Evolutionary conservation across 2,329 filamentous ascomycete genomes (phyloP), one percentile per base, ranked within the genome.

Genomic region (Clonostachys rosea): DNA sequence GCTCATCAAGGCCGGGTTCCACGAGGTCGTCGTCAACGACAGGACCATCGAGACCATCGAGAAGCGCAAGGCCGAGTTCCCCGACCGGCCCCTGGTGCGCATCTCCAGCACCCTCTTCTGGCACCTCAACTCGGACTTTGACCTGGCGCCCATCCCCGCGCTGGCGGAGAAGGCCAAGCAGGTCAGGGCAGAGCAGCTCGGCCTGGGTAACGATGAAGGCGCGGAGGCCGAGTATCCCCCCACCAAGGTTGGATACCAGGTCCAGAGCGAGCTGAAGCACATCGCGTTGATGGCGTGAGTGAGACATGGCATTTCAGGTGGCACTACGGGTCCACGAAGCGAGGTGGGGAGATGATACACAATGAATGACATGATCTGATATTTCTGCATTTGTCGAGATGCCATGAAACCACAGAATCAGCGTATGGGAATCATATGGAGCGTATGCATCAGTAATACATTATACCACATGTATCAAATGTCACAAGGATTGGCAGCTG

Each of bases 91-190:
- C 12, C 67, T 77, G 3, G 59, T 82, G 14, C 69, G 79, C 43
- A 83, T 83, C 58, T 80, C 76, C 35, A 80, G 76, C 43, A 83
- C 79, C 4, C 69, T 82, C 48, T 83, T 83, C 65, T 83, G 77
- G 74, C 79, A 83, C 46, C 63, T 83, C 24, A 71, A 69, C 40
- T 80, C 76, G 16, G 79, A 83, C 54, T 73, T 73, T 48, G 76
- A 82, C 47, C 62, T 83, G 7, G 61, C 56, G 4, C 80, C 80
- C 2, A 67, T 83, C 40, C 72, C 74, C 1, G 60, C 59, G 45
- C 65, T 81, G 36, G 70, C 62, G 1, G 69, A 71, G 40, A 63
- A 63, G 52, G 78, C 78, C 6, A 61, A 55, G 43, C 56, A 57
- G 40, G 62, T 81, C 4, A 63, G 76, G 36, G 67, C 64, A 3